Base-by-base conservation (phyloP, 352 stramenopile species). In the Globisporangium nodosum region DNA sequence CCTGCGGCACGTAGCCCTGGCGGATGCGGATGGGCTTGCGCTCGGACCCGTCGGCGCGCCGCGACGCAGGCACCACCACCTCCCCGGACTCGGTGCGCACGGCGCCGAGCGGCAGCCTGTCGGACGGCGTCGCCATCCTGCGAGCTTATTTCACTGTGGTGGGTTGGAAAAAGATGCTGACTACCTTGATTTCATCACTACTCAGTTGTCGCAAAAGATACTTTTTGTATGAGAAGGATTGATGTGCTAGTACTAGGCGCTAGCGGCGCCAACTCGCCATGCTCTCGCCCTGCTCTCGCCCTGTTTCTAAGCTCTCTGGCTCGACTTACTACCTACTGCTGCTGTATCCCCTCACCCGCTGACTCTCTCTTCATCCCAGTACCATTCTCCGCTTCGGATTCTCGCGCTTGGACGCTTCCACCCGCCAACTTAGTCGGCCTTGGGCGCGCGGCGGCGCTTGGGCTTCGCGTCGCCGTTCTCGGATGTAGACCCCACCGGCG, bases 21-120 rank as follows among this genome's bases (percentile, higher is more conserved):
- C 85, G 85, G 60, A 95, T 88, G 56, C 82, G 81, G 52, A 95
- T 88, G 30, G 81, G 53, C 61, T 92, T 92, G 51, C 85, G 81
- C 54, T 81, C 71, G 0, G 83, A 89, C 1, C 85, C 85, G 65
- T 95, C 81, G 3, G 85, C 74, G 24, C 85, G 78, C 24, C 58
- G 63, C 24, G 71, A 87, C 53, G 71, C 70, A 13, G 82, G 81
- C 48, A 94, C 77, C 49, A 90, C 69, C 18, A 91, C 80, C 1
- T 81, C 55, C 7, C 85, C 85, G 30, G 89, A 68, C 42, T 68
- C 68, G 9, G 70, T 85, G 47, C 73, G 74, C 43, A 90, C 78
- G 3, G 84, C 84, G 15, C 81, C 82, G 20, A 87, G 69, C 56
- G 80, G 80, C 27, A 92, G 66, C 63, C 40, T 30, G 15, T 49